These are phyloP conservation scores for Zygosaccharomyces pseudorouxii DNA, from an alignment of 805 yeast species.

Conservation along the genomic window DNA sequence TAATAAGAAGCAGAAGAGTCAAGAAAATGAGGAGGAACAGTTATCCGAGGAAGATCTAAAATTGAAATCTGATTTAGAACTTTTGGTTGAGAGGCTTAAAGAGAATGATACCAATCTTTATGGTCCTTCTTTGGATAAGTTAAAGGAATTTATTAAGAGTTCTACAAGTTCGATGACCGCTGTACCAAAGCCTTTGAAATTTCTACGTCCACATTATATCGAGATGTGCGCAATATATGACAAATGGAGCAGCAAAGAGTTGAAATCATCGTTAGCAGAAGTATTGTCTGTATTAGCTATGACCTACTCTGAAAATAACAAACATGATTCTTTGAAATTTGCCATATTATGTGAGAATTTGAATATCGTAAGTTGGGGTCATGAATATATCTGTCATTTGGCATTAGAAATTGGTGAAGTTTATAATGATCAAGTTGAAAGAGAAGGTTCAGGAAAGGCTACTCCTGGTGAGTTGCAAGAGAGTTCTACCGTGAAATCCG, in stretches of 20 bases:
- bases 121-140: conserved; percentile 55
- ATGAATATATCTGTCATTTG: conserved; percentile 93
- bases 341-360: conserved; percentile 58
- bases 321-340: conserved; percentile 73
- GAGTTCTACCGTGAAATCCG: conserved; percentile 12
- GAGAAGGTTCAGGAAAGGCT: conserved; percentile 28
- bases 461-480: conserved; percentile 15
- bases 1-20: conserved; percentile 29
- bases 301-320: conserved; percentile 83
- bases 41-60: conserved; percentile 89
- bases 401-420: conserved; percentile 93
- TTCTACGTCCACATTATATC: conserved; percentile 81
- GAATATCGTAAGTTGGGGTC: conserved; percentile 88
- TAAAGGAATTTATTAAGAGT: conserved; percentile 77
- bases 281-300: conserved; percentile 88
- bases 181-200: conserved; percentile 96
- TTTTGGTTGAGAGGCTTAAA: conserved; percentile 72
- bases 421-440: conserved; percentile 51
- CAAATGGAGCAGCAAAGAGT: conserved; percentile 51
- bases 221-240: conserved; percentile 60
- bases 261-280: conserved; percentile 69
- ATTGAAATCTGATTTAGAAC: conserved; percentile 79
- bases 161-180: conserved; percentile 99
- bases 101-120: conserved; percentile 49
- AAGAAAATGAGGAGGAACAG: conserved; percentile 60